phyloP scores from a whole-genome alignment of 2,329 filamentous ascomycete genomes.

The Spiromastix sp. region DNA sequence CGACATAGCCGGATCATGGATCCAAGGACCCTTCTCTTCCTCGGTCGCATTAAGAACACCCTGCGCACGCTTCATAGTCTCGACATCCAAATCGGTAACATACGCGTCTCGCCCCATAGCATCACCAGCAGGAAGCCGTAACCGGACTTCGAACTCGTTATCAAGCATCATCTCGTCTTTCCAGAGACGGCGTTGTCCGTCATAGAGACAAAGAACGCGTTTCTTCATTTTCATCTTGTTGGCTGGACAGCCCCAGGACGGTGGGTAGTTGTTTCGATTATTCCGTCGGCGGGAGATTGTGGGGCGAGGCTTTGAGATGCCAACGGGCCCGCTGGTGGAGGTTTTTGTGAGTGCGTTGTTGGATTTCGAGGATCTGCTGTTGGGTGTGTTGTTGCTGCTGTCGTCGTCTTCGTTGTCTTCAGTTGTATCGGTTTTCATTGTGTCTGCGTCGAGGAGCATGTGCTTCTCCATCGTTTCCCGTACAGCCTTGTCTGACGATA shows the following conservation, averaged over 20 bases:
- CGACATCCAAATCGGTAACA: conserved; percentile 85
- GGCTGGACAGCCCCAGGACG: conserved; percentile 84
- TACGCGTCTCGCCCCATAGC: conserved; percentile 76
- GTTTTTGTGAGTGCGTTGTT: conserved; percentile 35
- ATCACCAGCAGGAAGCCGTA: conserved; percentile 68
- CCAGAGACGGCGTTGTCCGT: conserved; percentile 75
- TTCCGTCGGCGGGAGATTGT: conserved; percentile 58
- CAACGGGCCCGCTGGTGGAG: conserved; percentile 51
- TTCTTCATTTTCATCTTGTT: conserved; percentile 98
- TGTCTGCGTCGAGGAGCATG: conserved; percentile 40
- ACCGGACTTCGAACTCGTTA: conserved; percentile 84
- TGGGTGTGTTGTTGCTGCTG: conserved; percentile 40
- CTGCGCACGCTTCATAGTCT: conserved; percentile 79
- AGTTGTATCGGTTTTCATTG: conserved; percentile 45
- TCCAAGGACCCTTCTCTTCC: conserved; percentile 80
- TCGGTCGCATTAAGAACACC: conserved; percentile 69
- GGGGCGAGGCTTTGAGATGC: conserved; percentile 66
- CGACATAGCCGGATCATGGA: conserved; percentile 23
- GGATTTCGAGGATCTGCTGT: conserved; percentile 5
- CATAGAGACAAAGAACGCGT: conserved; percentile 85
- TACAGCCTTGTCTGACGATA: conserved; percentile 49
- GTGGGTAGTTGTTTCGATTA: conserved; percentile 86
- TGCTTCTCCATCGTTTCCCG: conserved; percentile 49
- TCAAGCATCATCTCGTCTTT: conserved; percentile 99
- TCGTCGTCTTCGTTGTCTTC: conserved; percentile 40